Base-by-base conservation (phyloP, 2,329 filamentous ascomycete species). In the Helotiales sp. region DNA sequence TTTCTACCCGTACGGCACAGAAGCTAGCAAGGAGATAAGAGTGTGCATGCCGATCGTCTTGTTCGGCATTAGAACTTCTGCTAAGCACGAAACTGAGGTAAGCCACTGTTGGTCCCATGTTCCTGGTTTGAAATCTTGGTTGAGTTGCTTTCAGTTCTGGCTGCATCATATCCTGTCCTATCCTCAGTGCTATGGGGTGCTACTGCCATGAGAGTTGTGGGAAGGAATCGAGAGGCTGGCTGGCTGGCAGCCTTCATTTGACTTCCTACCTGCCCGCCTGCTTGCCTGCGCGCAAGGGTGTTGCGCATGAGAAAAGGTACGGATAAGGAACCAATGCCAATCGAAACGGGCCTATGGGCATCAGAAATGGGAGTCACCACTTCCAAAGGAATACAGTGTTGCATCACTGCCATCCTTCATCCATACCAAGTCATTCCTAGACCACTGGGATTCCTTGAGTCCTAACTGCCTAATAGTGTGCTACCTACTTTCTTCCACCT, bases 1-100 rank as follows among this genome's bases (percentile, higher is more conserved):
- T 20, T 37, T 57, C 54, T 57, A 57, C 32, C 52, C 32, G 32
- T 50, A 40, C 30, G 54, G 54, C 54, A 57, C 54, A 57, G 54
- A 37, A 57, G 10, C 6, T 15, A 34, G 32, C 15, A 57, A 37
- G 20, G 32, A 37, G 32, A 55, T 54, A 3, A 57, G 54, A 20
- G 20, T 34, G 54, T 37, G 32, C 54, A 55, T 11, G 30, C 24
- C 49, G 13, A 52, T 52, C 49, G 49, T 30, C 13, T 28, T 8
- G 24, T 37, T 40, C 32, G 54, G 54, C 54, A 40, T 40, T 57
- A 15, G 28, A 57, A 22, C 17, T 24, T 24, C 49, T 52, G 49
- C 13, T 13, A 52, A 28, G 15, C 20, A 40, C 32, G n/a, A 20
- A 32, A 55, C 32, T 6, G 30, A 7, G 10, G 20, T 32, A 57